Base-by-base conservation (phyloP, 2,329 filamentous ascomycete species). In the Neopestalotiopsis clavispora region DNA sequence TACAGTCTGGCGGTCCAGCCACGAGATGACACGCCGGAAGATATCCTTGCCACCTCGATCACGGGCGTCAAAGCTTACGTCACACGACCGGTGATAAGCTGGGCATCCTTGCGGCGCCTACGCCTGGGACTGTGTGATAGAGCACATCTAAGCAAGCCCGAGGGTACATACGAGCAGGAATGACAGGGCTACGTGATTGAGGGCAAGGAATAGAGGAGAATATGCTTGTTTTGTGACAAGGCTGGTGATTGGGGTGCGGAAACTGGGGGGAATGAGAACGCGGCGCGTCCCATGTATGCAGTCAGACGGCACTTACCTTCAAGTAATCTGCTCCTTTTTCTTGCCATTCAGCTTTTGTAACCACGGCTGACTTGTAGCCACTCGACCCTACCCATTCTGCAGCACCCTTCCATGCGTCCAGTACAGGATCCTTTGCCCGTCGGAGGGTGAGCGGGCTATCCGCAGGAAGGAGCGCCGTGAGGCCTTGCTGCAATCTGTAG, bases 311-410 rank as follows among this genome's bases (percentile, higher is more conserved):
- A 62, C 85, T 71, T 75, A 89, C 94, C 89, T 97, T 97, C 79
- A 98, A 87, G 83, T 98, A 98, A 75, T 98, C 95, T 28, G 90
- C 86, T 1, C 96, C 96, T 85, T 97, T 98, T 84, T 99, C 96
- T 74, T 89, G 80, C 81, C 94, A 99, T 81, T 98, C 96, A 73
- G 92, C 91, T 75, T 88, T 90, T 1, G 91, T 92, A 57, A 99
- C 87, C 70, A 90, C 91, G 4, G 90, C 89, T 45, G 83, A 80
- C 78, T 86, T 89, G 81, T 90, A 90, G 23, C 85, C 85, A 40
- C 84, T 78, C 1, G 86, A 85, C 13, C 87, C 85, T 20, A 91
- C 92, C 95, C 96, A 99, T 71, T 89, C 86, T 13, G 96, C 95
- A 1, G 96, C 96, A 7, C 96, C 96, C 80, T 88, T 93, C 96